Conservation (phyloP, 345 rosid species). For the Arabidopsis suecica region DNA sequence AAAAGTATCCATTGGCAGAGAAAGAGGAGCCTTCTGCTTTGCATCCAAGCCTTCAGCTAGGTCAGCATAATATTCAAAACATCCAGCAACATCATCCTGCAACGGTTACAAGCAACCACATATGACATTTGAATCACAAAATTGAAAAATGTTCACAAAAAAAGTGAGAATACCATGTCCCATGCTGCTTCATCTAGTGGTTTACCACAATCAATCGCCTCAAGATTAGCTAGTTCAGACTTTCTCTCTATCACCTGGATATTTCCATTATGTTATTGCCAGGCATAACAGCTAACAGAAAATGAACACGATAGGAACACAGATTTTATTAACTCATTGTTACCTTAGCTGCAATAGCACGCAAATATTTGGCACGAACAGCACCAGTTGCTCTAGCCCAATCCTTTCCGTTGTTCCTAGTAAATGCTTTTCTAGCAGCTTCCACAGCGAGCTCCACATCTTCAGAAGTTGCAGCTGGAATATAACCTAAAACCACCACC, state of each 20-base stretch:
- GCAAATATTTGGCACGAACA: conserved; percentile 85
- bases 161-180: conserved; percentile 72
- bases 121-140: conserved; percentile 29
- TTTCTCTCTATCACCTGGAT: conserved; percentile 84
- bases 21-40: conserved; percentile 82
- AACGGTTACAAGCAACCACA: conserved; percentile 41
- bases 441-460: conserved; percentile 93
- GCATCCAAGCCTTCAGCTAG: conserved; percentile 96
- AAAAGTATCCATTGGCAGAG: conserved; percentile 84
- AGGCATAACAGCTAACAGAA: not conserved
- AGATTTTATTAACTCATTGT: not conserved
- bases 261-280: not conserved
- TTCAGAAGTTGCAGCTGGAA: conserved; percentile 93
- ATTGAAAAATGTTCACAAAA: not conserved
- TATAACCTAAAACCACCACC: conserved; percentile 64
- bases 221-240: conserved; percentile 76
- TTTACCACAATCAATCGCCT: conserved; percentile 89
- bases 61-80: conserved; percentile 95
- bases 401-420: conserved; percentile 73
- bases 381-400: conserved; percentile 88
- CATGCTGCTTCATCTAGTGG: conserved; percentile 92
- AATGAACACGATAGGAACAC: not conserved
- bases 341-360: conserved; percentile 98
- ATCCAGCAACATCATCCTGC: conserved; percentile 97
- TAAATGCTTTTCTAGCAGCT: conserved; percentile 79